Percentiles rank a stretch among this genome's conserved stretches.
Evolutionary conservation across 1,139 yeast species (phyloP).

Genomic region (Geotrichum bryndzae): DNA sequence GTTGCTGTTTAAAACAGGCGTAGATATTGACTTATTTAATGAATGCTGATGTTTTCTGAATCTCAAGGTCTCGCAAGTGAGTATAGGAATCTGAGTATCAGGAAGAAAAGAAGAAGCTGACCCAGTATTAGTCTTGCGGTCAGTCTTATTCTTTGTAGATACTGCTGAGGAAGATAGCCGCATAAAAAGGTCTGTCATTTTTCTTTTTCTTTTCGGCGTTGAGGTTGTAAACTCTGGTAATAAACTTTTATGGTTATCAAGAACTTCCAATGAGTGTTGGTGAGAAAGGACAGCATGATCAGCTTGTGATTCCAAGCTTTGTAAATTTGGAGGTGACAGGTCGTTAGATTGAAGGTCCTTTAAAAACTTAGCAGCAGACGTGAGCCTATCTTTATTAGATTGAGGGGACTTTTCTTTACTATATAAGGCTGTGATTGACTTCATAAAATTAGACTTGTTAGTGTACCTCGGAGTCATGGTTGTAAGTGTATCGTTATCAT

Average conservation of each 20-base stretch:
- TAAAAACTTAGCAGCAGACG: conserved; percentile 4
- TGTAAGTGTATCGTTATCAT: not conserved
- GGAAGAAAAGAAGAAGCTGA: not conserved
- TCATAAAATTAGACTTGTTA: not conserved
- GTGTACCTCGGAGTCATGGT: not conserved
- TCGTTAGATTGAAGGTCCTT: not conserved
- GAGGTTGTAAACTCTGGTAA: not conserved
- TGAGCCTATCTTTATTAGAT: not conserved
- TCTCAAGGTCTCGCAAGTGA: not conserved
- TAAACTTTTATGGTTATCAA: not conserved
- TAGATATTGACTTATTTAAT: conserved; percentile 1
- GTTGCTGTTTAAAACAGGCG: not conserved
- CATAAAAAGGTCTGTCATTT: conserved; percentile 29
- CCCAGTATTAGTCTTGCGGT: not conserved
- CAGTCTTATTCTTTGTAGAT: conserved; percentile 27
- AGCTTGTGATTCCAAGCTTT: not conserved
- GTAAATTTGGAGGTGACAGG: not conserved
- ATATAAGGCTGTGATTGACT: not conserved
- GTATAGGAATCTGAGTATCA: conserved; percentile 4
- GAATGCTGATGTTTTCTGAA: conserved; percentile 1
- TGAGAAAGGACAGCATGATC: not conserved
- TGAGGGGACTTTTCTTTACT: not conserved
- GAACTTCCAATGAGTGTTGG: not conserved
- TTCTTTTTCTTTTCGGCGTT: conserved; percentile 9
- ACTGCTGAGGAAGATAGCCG: conserved; percentile 30